Conservation (phyloP, 495 filamentous ascomycete species). For the Mycothermus thermophilus region DNA sequence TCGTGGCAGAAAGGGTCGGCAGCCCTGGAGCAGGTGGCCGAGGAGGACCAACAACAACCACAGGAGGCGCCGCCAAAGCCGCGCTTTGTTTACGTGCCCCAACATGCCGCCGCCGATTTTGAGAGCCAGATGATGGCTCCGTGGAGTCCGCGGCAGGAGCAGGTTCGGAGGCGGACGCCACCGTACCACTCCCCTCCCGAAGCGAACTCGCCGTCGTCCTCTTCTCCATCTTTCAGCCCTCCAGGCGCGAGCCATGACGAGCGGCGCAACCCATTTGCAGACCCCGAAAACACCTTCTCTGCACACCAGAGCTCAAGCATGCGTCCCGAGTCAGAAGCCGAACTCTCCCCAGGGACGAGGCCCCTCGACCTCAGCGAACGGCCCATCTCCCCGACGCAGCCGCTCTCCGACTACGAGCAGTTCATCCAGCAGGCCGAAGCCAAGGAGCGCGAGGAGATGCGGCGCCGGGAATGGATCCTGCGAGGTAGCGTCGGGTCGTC, state of each 20-base stretch:
- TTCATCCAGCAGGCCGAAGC: constrained; percentile 20
- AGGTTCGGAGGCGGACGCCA: too few species aligned
- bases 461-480: constrained; percentile 4
- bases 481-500: constrained; percentile 1
- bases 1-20: constrained; percentile 8
- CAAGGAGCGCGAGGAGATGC: constrained; percentile 8
- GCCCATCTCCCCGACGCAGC: background rate
- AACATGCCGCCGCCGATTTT: constrained; percentile 20
- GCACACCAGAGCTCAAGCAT: background rate
- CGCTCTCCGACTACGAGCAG: constrained; percentile 13
- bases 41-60: too few species aligned
- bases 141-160: background rate
- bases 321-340: background rate
- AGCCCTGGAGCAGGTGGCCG: background rate
- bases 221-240: background rate
- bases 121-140: constrained; percentile 3
- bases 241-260: background rate
- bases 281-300: background rate
- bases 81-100: constrained; percentile 14
- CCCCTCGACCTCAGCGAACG: too few species aligned
- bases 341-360: background rate
- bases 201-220: background rate
- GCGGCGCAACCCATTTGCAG: background rate
- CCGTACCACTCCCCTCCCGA: too few species aligned
- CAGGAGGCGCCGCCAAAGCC: constrained; percentile 1